Percentiles rank a stretch among this genome's conserved stretches.
phyloP scores from a whole-genome alignment of 495 filamentous ascomycete species.

The Penicillium atrosanguineum region DNA sequence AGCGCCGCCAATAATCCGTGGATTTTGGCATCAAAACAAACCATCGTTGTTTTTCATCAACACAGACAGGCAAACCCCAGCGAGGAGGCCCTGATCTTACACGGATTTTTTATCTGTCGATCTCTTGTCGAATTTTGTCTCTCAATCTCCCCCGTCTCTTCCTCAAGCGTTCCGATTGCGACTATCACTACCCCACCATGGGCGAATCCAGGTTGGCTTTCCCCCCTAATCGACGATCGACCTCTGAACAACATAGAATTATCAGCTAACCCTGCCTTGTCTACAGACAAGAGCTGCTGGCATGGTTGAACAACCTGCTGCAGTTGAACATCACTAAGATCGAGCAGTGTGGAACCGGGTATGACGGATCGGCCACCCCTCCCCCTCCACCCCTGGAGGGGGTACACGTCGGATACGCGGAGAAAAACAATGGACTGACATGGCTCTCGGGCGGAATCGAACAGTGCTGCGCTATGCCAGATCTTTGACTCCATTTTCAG shows the following conservation, averaged over 20 bases:
- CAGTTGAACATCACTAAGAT: slow-evolving; percentile 97
- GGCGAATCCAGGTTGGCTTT: slow-evolving; percentile 52
- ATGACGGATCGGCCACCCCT: slow-evolving; percentile 43
- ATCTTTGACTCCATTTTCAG: slow-evolving; percentile 96
- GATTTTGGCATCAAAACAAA: slow-evolving; percentile 47
- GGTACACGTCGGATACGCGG: not conserved
- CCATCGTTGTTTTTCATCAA: slow-evolving; percentile 26
- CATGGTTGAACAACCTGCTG: slow-evolving; percentile 96
- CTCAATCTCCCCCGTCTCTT: slow-evolving; percentile 5
- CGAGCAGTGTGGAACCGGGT: slow-evolving; percentile 99
- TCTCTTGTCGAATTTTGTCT: not conserved
- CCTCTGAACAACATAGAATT: not conserved
- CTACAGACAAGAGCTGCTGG: slow-evolving; percentile 86
- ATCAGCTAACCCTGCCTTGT: slow-evolving; percentile 4
- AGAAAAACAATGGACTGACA: slow-evolving; percentile 20
- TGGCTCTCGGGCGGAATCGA: slow-evolving; percentile 1
- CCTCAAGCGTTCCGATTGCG: slow-evolving; percentile 7
- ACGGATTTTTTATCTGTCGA: slow-evolving; percentile 2
- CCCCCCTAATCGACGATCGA: slow-evolving; percentile 16
- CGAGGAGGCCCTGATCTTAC: slow-evolving; percentile 16
- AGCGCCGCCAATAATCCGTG: slow-evolving; percentile 37
- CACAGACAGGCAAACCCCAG: slow-evolving; percentile 24
- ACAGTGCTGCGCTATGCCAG: slow-evolving; percentile 91
- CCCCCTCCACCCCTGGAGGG: slow-evolving; percentile 3
- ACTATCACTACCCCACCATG: slow-evolving; percentile 46